Conservation (phyloP, 2,329 filamentous ascomycete species). For the Colletotrichum eleusines region DNA sequence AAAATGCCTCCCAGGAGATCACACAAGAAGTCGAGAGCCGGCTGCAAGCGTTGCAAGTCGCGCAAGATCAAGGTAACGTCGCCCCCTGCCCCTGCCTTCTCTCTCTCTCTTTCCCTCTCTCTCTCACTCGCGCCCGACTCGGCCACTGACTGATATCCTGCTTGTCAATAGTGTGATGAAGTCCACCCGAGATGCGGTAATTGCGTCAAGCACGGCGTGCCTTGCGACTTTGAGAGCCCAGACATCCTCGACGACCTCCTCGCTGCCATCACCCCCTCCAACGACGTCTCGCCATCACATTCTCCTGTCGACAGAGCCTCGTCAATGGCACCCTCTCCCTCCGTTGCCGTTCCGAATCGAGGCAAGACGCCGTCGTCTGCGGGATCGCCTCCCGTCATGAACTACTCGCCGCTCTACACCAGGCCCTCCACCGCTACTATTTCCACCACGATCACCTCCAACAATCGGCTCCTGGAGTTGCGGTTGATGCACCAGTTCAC, state of each 20-base stretch:
- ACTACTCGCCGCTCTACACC: constrained; percentile 52
- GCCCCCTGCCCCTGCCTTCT: too few relatives aligned
- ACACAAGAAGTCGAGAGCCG: constrained; percentile 77
- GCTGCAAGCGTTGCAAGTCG: constrained; percentile 74
- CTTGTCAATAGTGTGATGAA: constrained; percentile 68
- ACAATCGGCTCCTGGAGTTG: constrained; percentile 68
- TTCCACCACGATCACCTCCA: constrained; percentile 50
- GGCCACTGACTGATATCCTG: not conserved
- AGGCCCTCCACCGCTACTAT: constrained; percentile 49
- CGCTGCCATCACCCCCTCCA: constrained; percentile 45
- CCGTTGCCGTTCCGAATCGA: constrained; percentile 22
- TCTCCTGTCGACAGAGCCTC: constrained; percentile 43
- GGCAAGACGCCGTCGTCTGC: constrained; percentile 43
- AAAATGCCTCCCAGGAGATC: constrained; percentile 74
- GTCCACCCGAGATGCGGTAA: constrained; percentile 74
- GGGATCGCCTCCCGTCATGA: constrained; percentile 40
- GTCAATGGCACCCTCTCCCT: constrained; percentile 46
- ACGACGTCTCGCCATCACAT: constrained; percentile 44
- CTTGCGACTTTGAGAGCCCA: constrained; percentile 73
- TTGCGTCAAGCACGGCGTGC: constrained; percentile 75
- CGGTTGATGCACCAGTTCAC: constrained; percentile 75
- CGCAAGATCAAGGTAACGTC: constrained; percentile 76
- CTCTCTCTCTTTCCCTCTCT: too few relatives aligned
- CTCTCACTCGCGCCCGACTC: not conserved
- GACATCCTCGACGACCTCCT: constrained; percentile 60